Evolutionary conservation across 768 basidiomycete species (phyloP).

Genomic region (Fistulinella prunicolor): DNA sequence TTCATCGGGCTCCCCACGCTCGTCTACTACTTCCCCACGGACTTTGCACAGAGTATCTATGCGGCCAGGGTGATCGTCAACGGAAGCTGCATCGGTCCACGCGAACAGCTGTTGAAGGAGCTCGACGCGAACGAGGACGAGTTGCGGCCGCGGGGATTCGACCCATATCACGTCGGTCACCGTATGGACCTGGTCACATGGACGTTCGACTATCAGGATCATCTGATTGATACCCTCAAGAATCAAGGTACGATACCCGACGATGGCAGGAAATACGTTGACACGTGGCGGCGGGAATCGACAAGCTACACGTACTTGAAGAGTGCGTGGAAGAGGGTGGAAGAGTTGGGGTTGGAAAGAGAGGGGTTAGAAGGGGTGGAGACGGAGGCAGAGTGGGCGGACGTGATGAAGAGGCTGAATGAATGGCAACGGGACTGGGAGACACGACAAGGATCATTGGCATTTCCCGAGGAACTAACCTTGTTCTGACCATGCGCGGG

Average conservation of each 20-base stretch:
- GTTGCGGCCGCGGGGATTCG: slow-evolving; percentile 40
- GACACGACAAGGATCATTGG: slow-evolving; percentile 21
- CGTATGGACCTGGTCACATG: slow-evolving; percentile 24
- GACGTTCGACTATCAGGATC: slow-evolving; percentile 42
- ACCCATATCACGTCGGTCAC: slow-evolving; percentile 52
- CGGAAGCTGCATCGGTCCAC: slow-evolving; percentile 38
- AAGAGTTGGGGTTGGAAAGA: slow-evolving; percentile 36
- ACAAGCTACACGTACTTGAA: slow-evolving; percentile 34
- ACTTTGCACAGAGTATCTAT: slow-evolving; percentile 50
- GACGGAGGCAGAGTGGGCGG: slow-evolving; percentile 51
- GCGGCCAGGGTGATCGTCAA: slow-evolving; percentile 44
- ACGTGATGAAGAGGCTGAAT: slow-evolving; percentile 45
- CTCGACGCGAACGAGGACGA: slow-evolving; percentile 41
- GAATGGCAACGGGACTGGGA: slow-evolving; percentile 57
- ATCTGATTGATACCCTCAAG: slow-evolving; percentile 18
- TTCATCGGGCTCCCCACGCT: slow-evolving; percentile 52
- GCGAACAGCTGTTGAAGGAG: slow-evolving; percentile 38
- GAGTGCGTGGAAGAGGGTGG: slow-evolving; percentile 45
- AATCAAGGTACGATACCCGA: neutral
- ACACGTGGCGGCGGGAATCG: slow-evolving; percentile 28
- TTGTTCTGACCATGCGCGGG: no score
- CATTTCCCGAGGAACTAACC: slow-evolving; percentile 2
- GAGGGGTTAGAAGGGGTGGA: slow-evolving; percentile 48
- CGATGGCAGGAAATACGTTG: slow-evolving; percentile 12
- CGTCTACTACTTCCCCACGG: slow-evolving; percentile 47